Evolutionary conservation across 148 eudicot genomes (phyloP), one percentile per base, ranked within the genome.

Genomic region (Suaeda aralocaspica): DNA sequence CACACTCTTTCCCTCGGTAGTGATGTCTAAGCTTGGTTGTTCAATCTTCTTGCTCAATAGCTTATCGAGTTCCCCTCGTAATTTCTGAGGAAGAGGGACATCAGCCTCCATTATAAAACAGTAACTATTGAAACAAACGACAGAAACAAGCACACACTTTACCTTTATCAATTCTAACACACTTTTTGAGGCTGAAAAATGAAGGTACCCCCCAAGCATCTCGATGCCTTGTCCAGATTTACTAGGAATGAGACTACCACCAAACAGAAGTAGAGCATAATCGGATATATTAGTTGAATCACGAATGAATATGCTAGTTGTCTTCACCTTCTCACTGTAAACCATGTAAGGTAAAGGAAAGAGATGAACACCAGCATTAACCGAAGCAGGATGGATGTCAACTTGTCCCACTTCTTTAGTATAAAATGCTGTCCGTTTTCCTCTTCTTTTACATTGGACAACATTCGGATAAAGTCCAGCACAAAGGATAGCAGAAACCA

Each of bases 381-480:
- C 97, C 22, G 99, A 94, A 61, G 87, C 89, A 12, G 99, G 99
- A 76, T 94, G 97, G 56, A 91, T 87, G 78, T 89, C 97, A 13
- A 94, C 96, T 77, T 91, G 88, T 9, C 99, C 97, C 50, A 87
- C 99, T 72, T 94, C 99, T 78, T 89, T 94, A n/a, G 92, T 91
- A 79, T 84, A 94, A 69, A 94, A 72, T 12, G 90, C 93, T 12
- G 97, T 86, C 57, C 97, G 76, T 67, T 87, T 94, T 70, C 99
- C 99, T 77, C 97, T 83, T 78, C 93, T 76, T 84, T 94, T 94
- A 78, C 99, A 91, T 73, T 94, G 99, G 75, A 89, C 97, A 49
- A 94, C 97, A 78, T 94, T 94, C 16, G 99, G 99, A 82, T 94
- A 94, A 74, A 94, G 97, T 44, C 99, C 99, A 74, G 97, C 99